phyloP scores from a whole-genome alignment of 2,329 filamentous ascomycete species.

The Truncatella angustata region DNA sequence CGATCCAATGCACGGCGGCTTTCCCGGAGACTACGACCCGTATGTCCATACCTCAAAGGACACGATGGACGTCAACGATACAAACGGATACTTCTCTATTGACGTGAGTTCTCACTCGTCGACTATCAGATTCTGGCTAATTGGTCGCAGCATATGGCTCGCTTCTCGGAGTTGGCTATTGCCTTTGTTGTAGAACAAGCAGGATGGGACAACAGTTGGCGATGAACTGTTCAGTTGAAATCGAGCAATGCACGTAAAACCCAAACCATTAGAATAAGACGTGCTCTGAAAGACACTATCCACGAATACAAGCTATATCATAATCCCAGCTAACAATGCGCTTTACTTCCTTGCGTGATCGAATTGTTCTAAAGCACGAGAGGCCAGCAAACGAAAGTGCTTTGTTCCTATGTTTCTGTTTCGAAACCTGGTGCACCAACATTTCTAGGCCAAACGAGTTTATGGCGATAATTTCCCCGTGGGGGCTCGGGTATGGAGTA shows the following conservation, averaged over 20 bases:
- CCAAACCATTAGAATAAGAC: background rate
- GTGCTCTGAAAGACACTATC: background rate
- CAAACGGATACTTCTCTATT: conserved; percentile 35
- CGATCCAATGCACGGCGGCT: conserved; percentile 27
- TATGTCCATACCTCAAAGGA: conserved; percentile 36
- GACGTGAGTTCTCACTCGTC: conserved; percentile 25
- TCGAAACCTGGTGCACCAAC: too few relatives aligned
- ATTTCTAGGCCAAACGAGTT: too few relatives aligned
- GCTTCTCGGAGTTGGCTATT: conserved; percentile 38
- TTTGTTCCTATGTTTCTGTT: too few relatives aligned
- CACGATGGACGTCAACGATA: conserved; percentile 35
- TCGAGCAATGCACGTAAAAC: background rate
- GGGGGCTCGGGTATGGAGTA: too few relatives aligned
- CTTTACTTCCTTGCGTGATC: too few relatives aligned
- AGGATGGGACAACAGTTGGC: conserved; percentile 38
- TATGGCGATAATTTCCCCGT: too few relatives aligned
- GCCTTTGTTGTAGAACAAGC: conserved; percentile 38
- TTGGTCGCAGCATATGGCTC: conserved; percentile 33
- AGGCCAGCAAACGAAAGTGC: too few relatives aligned
- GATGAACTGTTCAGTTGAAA: conserved; percentile 18
- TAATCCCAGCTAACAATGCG: too few relatives aligned
- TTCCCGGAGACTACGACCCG: conserved; percentile 34
- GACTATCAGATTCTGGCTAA: conserved; percentile 12
- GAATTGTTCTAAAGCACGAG: too few relatives aligned
- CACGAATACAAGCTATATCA: background rate